A percentile compares a stretch with the other conserved stretches of the same genome.
Evolutionary conservation across 2,329 filamentous ascomycete species (phyloP).

Genomic region (Sphaceloma murrayae): DNA sequence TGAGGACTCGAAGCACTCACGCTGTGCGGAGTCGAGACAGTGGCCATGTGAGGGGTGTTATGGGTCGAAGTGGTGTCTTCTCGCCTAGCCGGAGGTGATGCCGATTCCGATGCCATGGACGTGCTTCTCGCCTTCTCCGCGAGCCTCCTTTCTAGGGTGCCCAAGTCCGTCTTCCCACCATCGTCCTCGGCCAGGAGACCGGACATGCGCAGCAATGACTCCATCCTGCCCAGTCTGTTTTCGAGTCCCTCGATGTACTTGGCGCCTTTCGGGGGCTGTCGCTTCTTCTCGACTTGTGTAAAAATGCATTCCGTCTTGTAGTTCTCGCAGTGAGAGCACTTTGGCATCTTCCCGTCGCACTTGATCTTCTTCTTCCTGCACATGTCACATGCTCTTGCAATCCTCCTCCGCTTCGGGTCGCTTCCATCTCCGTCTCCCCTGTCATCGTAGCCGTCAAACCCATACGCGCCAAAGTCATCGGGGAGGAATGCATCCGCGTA

Average conservation of each 20-base stretch:
- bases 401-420: slow-evolving; percentile 80
- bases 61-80: slow-evolving; percentile 27
- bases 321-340: slow-evolving; percentile 91
- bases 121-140: slow-evolving; percentile 37
- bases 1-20: slow-evolving; percentile 32
- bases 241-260: slow-evolving; percentile 98
- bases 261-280: slow-evolving; percentile 90
- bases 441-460: slow-evolving; percentile 21
- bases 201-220: slow-evolving; percentile 76
- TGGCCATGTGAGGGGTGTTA: slow-evolving; percentile 39
- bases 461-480: slow-evolving; percentile 22
- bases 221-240: slow-evolving; percentile 91
- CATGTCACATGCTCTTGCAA: slow-evolving; percentile 90
- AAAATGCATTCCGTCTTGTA: slow-evolving; percentile 98
- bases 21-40: slow-evolving; percentile 42
- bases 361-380: slow-evolving; percentile 95
- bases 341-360: slow-evolving; percentile 90
- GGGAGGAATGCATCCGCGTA: slow-evolving; percentile 16
- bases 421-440: slow-evolving; percentile 25
- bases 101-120: slow-evolving; percentile 15
- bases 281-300: slow-evolving; percentile 97
- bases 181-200: slow-evolving; percentile 81
- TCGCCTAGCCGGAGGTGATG: slow-evolving; percentile 12
- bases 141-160: slow-evolving; percentile 69
- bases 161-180: slow-evolving; percentile 74